Evolutionary conservation across 352 stramenopile genomes (phyloP), one percentile per base, ranked within the genome.

Genomic region (Phytopythium montanum): DNA sequence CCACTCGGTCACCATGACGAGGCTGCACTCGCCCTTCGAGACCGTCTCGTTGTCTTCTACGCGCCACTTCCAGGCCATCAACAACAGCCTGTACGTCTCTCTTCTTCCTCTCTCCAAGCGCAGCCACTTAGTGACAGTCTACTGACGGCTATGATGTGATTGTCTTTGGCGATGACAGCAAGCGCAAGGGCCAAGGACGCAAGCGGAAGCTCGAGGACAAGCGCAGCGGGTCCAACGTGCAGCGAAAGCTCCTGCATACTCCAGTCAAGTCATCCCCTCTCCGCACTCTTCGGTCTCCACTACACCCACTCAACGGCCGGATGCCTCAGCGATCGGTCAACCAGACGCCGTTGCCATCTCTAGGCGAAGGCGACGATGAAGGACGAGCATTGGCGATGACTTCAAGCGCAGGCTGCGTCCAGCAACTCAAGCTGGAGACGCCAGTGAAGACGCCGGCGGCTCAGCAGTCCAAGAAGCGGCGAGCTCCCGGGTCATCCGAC

Each of bases 31-130:
- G 9, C 69, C 75, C 12, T 84, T 84, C 36, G 79, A 80, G 39
- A 25, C 70, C 0, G 79, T 70, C n/a, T 59, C 67, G 8, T 75
- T 69, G 36, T 71, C 87, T 36, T 71, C 76, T 2, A 85, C 85
- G 41, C 78, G 79, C 21, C 76, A 91, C 31, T 86, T 93, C 16
- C 75, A 89, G 41, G 76, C 81, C 2, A 95, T 95, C 64, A 95
- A 95, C 65, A 88, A 92, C 60, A 90, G 75, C 36, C 65, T 95
- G 81, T 90, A 73, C 28, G 64, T 70, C 6, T 19, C 6, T 19
- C 19, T 6, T 23, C 19, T 8, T 36, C 21, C 13, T 33, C 13
- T 10, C 26, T 33, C n/a, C 31, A 23, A 29, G 3, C 12, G 23
- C 29, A 4, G 12, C 41, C 3, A 23, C 18, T 8, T 38, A 12